Base-by-base conservation (phyloP, 2,329 filamentous ascomycete species). In the Venturia effusa region DNA sequence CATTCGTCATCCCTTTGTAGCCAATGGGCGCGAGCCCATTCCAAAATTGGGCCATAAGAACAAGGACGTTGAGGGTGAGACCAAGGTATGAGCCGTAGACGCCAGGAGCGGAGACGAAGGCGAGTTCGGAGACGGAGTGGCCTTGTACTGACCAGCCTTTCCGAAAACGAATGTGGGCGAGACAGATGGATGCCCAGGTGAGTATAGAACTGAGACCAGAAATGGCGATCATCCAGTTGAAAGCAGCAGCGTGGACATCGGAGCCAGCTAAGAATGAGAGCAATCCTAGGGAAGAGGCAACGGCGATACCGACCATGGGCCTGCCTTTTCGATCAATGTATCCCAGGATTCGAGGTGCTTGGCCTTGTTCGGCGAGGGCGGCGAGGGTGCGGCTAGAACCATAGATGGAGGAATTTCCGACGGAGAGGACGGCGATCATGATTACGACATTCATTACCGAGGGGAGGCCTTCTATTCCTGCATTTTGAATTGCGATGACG, bases 361-460 rank as follows among this genome's bases (percentile, higher is more conserved):
- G 78, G 59, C 76, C 72, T 74, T 95, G 91, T 73, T 96, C 92
- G 55, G 92, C 92, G 1, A 97, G 83, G 3, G 92, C 92, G 32
- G 92, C 90, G 8, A 97, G 84, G 1, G 92, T 97, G 69, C 93
- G 87, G 1, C 90, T 95, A 30, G 90, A 93, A 41, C 92, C 93
- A 70, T 96, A 97, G 66, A 97, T 88, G 66, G 92, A 87, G 7
- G 90, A 93, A 75, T 96, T 97, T 65, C 92, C 92, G 66, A 97
- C 92, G 0, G 90, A 95, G 27, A 97, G 79, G 27, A 96, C 92
- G 24, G 92, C 88, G 67, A 96, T 85, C 71, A 97, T 85, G 73
- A 97, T 96, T 66, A 97, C 91, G n/a, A 85, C 86, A 75, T 97
- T 97, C 88, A 97, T 95, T 63, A 97, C 83, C 0, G 89, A 92